Percentiles rank a stretch among this genome's conserved stretches.
Conservation (phyloP, 2,329 filamentous ascomycete genomes). For the Alternaria sp. region DNA sequence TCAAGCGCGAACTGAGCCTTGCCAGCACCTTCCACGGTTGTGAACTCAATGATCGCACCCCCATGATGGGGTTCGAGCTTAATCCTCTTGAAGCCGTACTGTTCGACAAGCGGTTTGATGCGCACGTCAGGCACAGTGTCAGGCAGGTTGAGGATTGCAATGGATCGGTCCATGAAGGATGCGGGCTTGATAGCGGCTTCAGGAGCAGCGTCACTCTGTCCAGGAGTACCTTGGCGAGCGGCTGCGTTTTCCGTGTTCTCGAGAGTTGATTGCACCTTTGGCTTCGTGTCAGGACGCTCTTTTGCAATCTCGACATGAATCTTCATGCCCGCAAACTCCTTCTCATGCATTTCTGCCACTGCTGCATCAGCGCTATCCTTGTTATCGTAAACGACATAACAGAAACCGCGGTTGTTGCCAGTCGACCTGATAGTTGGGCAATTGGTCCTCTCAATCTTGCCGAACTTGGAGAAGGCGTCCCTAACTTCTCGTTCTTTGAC, state of each 20-base stretch:
- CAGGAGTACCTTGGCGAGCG: constrained; percentile 47
- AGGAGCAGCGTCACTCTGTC: constrained; percentile 34
- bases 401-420: constrained; percentile 76
- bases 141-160: constrained; percentile 83
- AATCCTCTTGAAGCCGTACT: constrained; percentile 77
- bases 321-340: constrained; percentile 71
- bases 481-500: constrained; percentile 75
- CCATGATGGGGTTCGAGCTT: constrained; percentile 80
- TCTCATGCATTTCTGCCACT: constrained; percentile 69
- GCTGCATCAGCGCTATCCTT: constrained; percentile 71
- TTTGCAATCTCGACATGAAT: constrained; percentile 65
- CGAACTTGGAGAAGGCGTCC: constrained; percentile 76
- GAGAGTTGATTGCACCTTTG: constrained; percentile 54
- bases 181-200: constrained; percentile 22
- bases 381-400: constrained; percentile 77
- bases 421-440: constrained; percentile 69
- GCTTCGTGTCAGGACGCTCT: constrained; percentile 53
- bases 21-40: constrained; percentile 72
- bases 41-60: constrained; percentile 86
- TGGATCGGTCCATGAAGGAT: constrained; percentile 65
- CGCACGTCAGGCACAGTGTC: constrained; percentile 92
- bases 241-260: constrained; percentile 52
- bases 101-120: constrained; percentile 74
- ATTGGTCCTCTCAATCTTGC: constrained; percentile 74
- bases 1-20: constrained; percentile 64